Evolutionary conservation across 202 grass and related monocot genomes (phyloP), one percentile per base, ranked within the genome.

Genomic region (Saccharum hybrid): DNA sequence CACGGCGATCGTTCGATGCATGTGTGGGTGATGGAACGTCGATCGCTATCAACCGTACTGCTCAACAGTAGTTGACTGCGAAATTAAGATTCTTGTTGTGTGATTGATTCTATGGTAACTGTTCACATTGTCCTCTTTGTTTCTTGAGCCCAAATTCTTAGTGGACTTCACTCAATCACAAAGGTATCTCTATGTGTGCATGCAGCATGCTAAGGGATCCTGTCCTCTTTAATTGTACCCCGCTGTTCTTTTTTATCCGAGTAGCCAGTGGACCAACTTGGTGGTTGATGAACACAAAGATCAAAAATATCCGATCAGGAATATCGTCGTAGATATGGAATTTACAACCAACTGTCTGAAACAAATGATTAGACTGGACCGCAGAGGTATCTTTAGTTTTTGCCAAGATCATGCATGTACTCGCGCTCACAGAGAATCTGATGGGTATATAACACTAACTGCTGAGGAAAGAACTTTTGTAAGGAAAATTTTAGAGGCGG

Each of bases 261-360:
- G 56, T 31, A 45, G 39, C 59, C 19, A 41, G 71, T 45, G 65
- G 65, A 77, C 59, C 72, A 85, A 82, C 63, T 86, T 82, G 83
- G 57, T 72, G 39, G 19, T 39, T 72, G 39, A 26, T 41, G 59
- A 68, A 67, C 66, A 40, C 76, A 72, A 60, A 1, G 57, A 66
- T 42, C 59, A 46, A 13, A 46, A 13, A 86, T 75, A 82, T 86
- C 76, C 59, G 78, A 82, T 74, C 37, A 16, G 22, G 78, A 65
- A 28, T 60, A 57, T 68, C 22, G 16, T 15, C 22, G 16, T 15
- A 68, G n/a, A 86, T 79, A 65, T 54, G 21, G 4, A 14, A n/a
- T 56, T 38, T 48, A 13, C 15, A 10, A 62, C 64, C n/a, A 38
- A 7, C 13, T 52, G n/a, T 72, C 30, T 21, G 56, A 45, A 33